Conservation (phyloP, 1,284 basidiomycete genomes). For the Porphyrellus sp. region DNA sequence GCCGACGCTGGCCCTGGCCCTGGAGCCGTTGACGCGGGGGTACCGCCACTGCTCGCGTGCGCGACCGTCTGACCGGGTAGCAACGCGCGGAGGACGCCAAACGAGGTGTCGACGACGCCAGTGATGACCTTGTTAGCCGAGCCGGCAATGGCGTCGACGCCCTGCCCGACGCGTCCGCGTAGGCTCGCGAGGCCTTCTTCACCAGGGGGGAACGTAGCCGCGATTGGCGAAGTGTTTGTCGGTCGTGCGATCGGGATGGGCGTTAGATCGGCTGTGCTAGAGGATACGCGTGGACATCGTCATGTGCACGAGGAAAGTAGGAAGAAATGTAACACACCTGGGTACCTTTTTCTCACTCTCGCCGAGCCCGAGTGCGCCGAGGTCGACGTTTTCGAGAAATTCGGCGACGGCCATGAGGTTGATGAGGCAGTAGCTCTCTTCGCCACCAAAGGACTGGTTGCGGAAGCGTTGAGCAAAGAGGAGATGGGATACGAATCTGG, state of each 20-base stretch:
- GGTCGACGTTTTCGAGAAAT: constrained; percentile 89
- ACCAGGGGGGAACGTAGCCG: neutral
- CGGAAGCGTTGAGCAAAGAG: constrained; percentile 83
- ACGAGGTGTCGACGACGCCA: constrained; percentile 81
- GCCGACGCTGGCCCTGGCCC: neutral
- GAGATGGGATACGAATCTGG: constrained; percentile 80
- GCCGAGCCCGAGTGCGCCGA: constrained; percentile 76
- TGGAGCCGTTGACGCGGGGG: too few relatives aligned
- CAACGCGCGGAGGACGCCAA: constrained; percentile 76
- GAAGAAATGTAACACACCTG: constrained; percentile 38
- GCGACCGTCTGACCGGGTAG: constrained; percentile 37
- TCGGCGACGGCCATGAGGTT: constrained; percentile 59
- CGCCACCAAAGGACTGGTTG: constrained; percentile 65
- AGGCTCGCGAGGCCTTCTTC: constrained; percentile 45
- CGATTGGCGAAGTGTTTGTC: constrained; percentile 40
- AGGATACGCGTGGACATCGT: neutral
- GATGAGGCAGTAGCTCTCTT: constrained; percentile 44
- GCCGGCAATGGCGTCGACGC: constrained; percentile 78
- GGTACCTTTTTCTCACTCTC: constrained; percentile 60
- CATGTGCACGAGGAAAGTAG: neutral
- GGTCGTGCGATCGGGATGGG: constrained; percentile 88
- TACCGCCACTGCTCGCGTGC: too few relatives aligned
- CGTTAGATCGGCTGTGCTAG: constrained; percentile 69
- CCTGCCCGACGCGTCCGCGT: constrained; percentile 76
- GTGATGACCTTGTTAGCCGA: constrained; percentile 80